These are phyloP conservation scores for Fusarium nisikadoi DNA, from an alignment of 2,329 filamentous ascomycete species.

Conservation along the genomic window DNA sequence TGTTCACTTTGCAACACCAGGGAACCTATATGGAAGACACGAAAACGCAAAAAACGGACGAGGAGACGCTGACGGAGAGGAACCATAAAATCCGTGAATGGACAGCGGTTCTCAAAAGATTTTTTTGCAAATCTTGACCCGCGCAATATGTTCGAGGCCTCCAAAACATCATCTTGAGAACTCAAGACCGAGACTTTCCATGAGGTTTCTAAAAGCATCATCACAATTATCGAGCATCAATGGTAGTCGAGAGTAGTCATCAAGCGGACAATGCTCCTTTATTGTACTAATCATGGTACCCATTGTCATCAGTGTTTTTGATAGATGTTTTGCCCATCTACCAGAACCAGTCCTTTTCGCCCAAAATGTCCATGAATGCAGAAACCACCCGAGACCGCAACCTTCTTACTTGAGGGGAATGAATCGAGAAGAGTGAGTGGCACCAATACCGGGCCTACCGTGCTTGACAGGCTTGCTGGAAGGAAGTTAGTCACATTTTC, in stretches of 20 bases:
- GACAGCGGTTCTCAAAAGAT: background rate
- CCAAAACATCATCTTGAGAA: no score
- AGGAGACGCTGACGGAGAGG: no score
- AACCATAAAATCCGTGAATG: no score
- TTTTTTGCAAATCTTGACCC: background rate
- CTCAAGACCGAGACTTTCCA: background rate
- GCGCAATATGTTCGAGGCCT: background rate
- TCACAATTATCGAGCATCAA: conserved; percentile 19
- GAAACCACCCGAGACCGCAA: conserved; percentile 62
- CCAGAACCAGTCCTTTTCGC: conserved; percentile 68
- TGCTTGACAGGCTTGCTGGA: conserved; percentile 99
- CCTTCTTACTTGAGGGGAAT: conserved; percentile 99
- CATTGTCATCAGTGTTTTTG: conserved; percentile 58
- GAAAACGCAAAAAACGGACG: background rate
- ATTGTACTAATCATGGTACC: conserved; percentile 58
- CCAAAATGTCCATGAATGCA: conserved; percentile 67
- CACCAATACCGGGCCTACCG: conserved; percentile 99
- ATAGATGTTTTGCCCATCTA: conserved; percentile 58
- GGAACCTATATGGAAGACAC: background rate
- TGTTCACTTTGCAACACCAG: conserved; percentile 40
- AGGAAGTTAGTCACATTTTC: conserved; percentile 58
- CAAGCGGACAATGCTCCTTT: conserved; percentile 54
- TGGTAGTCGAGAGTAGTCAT: conserved; percentile 41
- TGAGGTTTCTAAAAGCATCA: conserved; percentile 5
- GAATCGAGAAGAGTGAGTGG: conserved; percentile 99